A percentile compares a stretch with the other conserved stretches of the same genome.
These are phyloP conservation scores for Camelina hispida DNA, from an alignment of 345 rosid species.

Conservation along the genomic window DNA sequence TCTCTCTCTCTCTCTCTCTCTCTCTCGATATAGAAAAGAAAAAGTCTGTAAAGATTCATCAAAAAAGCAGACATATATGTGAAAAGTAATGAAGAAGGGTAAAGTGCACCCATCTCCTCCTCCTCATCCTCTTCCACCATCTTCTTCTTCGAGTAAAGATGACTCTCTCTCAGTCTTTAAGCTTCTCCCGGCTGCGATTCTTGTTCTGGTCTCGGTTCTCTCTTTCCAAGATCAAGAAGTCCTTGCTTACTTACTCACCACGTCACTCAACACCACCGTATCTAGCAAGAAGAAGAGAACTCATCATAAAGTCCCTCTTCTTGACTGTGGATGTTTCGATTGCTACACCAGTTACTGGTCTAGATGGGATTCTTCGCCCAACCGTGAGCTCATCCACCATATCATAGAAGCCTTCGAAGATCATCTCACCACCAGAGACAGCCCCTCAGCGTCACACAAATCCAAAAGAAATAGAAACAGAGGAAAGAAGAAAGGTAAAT, in stretches of 20 bases:
- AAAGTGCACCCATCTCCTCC: conserved; percentile 66
- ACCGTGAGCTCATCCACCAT: conserved; percentile 75
- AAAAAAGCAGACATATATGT: too few species aligned
- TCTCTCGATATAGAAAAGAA: not conserved
- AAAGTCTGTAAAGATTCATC: conserved; percentile 43
- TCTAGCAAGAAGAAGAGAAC: conserved; percentile 7
- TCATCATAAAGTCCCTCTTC: conserved; percentile 50
- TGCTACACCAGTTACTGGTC: conserved; percentile 84
- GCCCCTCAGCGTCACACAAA: conserved; percentile 43
- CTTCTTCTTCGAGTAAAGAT: conserved; percentile 39
- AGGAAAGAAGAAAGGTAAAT: conserved; percentile 50
- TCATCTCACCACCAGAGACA: conserved; percentile 53
- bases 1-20: not conserved
- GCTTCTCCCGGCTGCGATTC: conserved; percentile 70
- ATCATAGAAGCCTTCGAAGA: conserved; percentile 88
- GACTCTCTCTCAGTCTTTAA: conserved; percentile 54
- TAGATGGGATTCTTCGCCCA: conserved; percentile 80
- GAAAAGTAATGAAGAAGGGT: conserved; percentile 56
- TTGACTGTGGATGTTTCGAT: conserved; percentile 75
- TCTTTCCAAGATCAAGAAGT: conserved; percentile 73
- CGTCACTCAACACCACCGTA: conserved; percentile 56
- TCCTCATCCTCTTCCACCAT: too few species aligned
- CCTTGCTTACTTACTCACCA: conserved; percentile 76
- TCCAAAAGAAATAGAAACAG: conserved; percentile 12
- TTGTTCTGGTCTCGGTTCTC: conserved; percentile 67